Evolutionary conservation across 331 rosid genomes (phyloP).

Genomic region (Phaseolus coccineus): DNA sequence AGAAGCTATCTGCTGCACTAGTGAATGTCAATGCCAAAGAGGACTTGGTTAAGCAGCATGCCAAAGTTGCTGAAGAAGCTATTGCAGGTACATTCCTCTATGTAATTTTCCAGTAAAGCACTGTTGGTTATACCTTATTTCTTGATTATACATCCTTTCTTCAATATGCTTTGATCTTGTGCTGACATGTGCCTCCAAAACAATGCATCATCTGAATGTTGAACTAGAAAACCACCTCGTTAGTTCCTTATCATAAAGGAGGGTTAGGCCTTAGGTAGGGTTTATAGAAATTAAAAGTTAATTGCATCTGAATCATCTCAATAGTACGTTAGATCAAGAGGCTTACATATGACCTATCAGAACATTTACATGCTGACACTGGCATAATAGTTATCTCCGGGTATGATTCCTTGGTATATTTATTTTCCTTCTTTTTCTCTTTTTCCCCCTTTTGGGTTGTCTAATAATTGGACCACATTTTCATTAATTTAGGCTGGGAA

Average conservation of each 20-base stretch:
- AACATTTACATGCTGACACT: conserved; percentile 13
- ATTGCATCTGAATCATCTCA: conserved; percentile 23
- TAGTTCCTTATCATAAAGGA: conserved; percentile 22
- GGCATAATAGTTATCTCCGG: conserved; percentile 12
- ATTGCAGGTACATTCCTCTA: conserved; percentile 70
- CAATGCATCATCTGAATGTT: conserved; percentile 19
- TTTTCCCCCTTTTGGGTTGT: background rate
- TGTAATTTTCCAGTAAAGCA: background rate
- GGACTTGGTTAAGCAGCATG: conserved; percentile 92
- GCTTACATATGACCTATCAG: conserved; percentile 25
- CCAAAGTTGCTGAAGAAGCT: conserved; percentile 97
- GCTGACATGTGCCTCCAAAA: background rate
- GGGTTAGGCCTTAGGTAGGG: background rate
- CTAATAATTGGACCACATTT: conserved; percentile 24
- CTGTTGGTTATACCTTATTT: background rate
- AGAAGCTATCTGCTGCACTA: conserved; percentile 75
- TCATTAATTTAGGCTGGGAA: conserved; percentile 78
- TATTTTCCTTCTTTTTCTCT: conserved; percentile 12
- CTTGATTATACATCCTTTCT: conserved; percentile 34
- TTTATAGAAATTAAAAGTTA: background rate
- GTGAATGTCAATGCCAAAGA: conserved; percentile 84
- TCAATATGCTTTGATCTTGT: conserved; percentile 3
- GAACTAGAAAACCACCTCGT: background rate
- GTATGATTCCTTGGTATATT: conserved; percentile 5
- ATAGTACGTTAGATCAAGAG: conserved; percentile 21